These are phyloP conservation scores for Ascochyta rabiei DNA, from an alignment of 2,329 filamentous ascomycete genomes.

Conservation along the genomic window DNA sequence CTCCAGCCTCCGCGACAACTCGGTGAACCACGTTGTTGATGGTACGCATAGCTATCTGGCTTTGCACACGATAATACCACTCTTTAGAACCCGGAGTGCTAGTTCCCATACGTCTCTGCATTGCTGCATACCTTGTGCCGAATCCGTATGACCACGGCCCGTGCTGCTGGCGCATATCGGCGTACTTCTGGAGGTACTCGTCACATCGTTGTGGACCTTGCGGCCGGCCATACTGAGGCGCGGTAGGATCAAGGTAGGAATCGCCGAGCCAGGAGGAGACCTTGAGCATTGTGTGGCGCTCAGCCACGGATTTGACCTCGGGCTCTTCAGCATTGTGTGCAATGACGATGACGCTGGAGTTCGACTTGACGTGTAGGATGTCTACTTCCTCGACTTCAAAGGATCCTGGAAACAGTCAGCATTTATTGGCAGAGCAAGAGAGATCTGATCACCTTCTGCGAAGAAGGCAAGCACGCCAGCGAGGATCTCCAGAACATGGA, in stretches of 20 bases:
- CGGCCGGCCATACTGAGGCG: background rate
- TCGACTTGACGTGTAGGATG: background rate
- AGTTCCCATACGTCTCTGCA: background rate
- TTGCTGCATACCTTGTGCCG: background rate
- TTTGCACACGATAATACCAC: background rate
- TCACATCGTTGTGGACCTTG: background rate
- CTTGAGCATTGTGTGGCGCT: background rate
- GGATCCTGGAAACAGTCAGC: background rate
- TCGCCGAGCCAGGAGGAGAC: background rate
- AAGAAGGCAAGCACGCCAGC: background rate
- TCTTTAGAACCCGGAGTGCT: background rate
- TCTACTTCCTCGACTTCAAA: background rate
- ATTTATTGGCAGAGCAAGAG: background rate
- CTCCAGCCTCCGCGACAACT: background rate
- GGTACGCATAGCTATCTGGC: background rate
- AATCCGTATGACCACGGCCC: background rate
- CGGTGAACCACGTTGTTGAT: background rate
- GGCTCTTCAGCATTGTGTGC: background rate
- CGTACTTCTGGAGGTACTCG: background rate
- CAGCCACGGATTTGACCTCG: background rate
- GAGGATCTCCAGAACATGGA: background rate
- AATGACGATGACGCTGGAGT: background rate
- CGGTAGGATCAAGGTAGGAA: background rate
- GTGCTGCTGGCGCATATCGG: background rate
- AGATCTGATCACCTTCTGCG: background rate